Base-by-base conservation (phyloP, 495 filamentous ascomycete genomes). In the Neurospora pannonica region DNA sequence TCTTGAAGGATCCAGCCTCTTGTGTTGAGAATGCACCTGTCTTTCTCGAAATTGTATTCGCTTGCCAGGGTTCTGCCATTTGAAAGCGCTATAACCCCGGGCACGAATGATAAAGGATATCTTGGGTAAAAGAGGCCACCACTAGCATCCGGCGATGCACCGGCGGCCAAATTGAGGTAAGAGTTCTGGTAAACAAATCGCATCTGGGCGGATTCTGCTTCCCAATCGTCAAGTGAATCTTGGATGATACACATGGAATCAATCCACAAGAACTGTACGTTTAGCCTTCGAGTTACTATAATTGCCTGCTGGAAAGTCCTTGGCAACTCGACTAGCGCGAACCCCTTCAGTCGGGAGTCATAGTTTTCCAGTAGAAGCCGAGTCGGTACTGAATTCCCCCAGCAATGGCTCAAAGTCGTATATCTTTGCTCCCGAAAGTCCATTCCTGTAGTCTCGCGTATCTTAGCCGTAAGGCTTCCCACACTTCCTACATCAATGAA, bases 1-100 rank as follows among this genome's bases (percentile, higher is more conserved):
- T 80, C 75, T 28, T 80, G 77, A 3, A 80, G 70, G 34, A 77
- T 34, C 78, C 78, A 80, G 38, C 78, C 77, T 19, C 78, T 73
- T 5, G 37, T 60, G 7, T 73, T 39, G 28, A 76, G 38, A 15
- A 1, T 24, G 21, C 24, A 4, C 9, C 21, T 48, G 7, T 48
- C 7, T 48, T 2, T 48, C n/a, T 48, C 42, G 42, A 6, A 3
- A 9, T 8, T 21, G 6, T 19, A 43, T n/a, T 0, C 7, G 15
- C 40, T 17, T 10, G 5, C 6, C 43, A 48, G 43, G 8, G 11
- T 21, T 10, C 0, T n/a, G 43, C 8, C 4, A 3, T 10, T 5
- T 0, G 43, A 48, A 13, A 48, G 46, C 10, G 21, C 1, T 24
- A 48, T n/a, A 0, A 0, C 9, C 13, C 24, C 34, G 15, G 54